phyloP scores from a whole-genome alignment of 1,139 yeast species.

The Diutina ranongensis region DNA sequence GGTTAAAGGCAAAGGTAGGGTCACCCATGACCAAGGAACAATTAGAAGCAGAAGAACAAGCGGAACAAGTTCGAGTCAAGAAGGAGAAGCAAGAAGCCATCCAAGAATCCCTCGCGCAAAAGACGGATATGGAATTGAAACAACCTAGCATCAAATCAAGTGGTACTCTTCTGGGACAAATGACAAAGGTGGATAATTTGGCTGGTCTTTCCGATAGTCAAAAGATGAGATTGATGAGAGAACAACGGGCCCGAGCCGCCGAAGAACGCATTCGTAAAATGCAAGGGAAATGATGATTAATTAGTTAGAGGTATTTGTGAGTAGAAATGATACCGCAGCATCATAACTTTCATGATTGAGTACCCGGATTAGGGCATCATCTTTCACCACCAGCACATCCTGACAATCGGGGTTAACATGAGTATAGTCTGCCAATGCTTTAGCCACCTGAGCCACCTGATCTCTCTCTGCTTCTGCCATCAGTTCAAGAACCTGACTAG shows the following conservation, averaged over 20 bases:
- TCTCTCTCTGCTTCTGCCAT: background rate
- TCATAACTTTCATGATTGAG: background rate
- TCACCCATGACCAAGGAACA: slow-evolving; percentile 54
- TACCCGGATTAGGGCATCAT: background rate
- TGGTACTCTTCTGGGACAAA: slow-evolving; percentile 19
- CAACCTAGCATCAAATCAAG: slow-evolving; percentile 19
- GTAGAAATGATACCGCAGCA: background rate
- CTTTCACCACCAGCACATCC: background rate
- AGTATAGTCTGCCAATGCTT: slow-evolving; percentile 1
- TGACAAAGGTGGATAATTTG: slow-evolving; percentile 15
- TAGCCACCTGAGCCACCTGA: background rate
- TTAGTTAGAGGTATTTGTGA: background rate
- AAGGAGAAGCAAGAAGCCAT: slow-evolving; percentile 23
- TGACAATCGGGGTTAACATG: background rate
- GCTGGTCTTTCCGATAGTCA: slow-evolving; percentile 50
- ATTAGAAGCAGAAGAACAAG: slow-evolving; percentile 32
- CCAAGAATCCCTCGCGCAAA: slow-evolving; percentile 29
- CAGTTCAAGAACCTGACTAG: background rate
- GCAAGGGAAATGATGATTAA: background rate
- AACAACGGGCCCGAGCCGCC: slow-evolving; percentile 93
- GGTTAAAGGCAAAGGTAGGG: slow-evolving; percentile 62
- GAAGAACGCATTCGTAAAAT: slow-evolving; percentile 56
- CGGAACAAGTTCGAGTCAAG: slow-evolving; percentile 8
- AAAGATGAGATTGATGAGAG: slow-evolving; percentile 70
- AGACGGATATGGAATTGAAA: slow-evolving; percentile 27